Conservation (phyloP, 2,329 filamentous ascomycete species). For the Colletotrichum musicola region DNA sequence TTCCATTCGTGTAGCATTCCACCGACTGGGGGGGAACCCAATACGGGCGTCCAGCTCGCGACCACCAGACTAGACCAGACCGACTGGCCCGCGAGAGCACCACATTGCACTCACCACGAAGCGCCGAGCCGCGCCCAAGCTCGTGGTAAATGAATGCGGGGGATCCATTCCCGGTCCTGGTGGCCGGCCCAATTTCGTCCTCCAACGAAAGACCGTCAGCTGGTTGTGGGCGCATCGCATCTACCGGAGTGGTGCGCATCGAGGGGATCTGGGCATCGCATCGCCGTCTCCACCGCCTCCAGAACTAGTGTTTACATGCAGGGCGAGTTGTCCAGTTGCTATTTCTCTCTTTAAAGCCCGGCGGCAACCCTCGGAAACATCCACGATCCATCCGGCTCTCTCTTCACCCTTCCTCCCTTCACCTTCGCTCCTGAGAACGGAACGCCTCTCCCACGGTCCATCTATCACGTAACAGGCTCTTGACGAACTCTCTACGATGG, state of each 20-base stretch:
- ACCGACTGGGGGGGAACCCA: conserved; percentile 18
- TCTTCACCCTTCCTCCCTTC: neutral
- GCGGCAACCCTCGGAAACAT: neutral
- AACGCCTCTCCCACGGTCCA: neutral
- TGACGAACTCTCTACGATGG: conserved; percentile 37
- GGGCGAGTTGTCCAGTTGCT: neutral
- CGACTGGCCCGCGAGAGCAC: neutral
- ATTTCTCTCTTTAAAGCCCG: neutral
- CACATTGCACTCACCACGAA: neutral
- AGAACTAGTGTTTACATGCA: conserved; percentile 18
- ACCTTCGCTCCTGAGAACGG: neutral
- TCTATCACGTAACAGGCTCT: neutral
- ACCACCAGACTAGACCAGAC: neutral
- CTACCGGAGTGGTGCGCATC: conserved; percentile 32
- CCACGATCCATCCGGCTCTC: neutral
- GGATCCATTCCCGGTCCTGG: conserved; percentile 20
- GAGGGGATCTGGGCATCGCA: neutral
- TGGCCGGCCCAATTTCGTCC: conserved; percentile 31
- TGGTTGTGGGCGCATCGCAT: conserved; percentile 1
- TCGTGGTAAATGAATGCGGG: conserved; percentile 31
- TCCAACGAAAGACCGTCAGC: conserved; percentile 26
- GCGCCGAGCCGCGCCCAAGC: conserved; percentile 21
- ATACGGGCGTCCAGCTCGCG: conserved; percentile 1
- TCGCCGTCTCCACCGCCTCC: neutral
- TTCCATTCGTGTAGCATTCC: conserved; percentile 27